These are phyloP conservation scores for Arthrinium puccinioides DNA, from an alignment of 2,329 filamentous ascomycete genomes.

Conservation along the genomic window DNA sequence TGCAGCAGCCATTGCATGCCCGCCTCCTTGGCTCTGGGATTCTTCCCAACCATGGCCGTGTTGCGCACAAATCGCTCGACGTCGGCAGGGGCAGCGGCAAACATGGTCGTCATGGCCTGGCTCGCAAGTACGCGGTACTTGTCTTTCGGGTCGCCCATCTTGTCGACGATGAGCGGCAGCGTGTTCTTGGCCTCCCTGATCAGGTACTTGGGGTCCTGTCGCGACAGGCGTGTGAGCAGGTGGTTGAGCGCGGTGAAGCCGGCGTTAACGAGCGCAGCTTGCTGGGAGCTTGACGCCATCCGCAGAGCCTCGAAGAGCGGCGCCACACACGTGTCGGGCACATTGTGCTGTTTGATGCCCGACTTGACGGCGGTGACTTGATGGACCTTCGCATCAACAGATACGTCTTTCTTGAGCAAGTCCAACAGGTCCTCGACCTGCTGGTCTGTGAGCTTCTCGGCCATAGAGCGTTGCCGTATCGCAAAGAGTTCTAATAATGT, in stretches of 20 bases:
- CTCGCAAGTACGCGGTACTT: conserved; percentile 69
- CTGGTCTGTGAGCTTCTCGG: conserved; percentile 51
- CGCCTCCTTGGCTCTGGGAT: conserved; percentile 75
- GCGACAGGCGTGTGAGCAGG: conserved; percentile 74
- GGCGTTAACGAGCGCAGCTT: conserved; percentile 70
- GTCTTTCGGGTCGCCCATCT: conserved; percentile 82
- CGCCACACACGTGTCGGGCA: conserved; percentile 65
- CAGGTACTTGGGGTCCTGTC: conserved; percentile 73
- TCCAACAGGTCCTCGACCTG: conserved; percentile 48
- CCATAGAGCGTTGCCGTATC: too few relatives aligned
- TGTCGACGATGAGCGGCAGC: conserved; percentile 70
- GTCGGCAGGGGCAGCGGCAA: conserved; percentile 59
- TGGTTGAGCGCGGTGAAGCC: conserved; percentile 86
- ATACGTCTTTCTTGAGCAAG: conserved; percentile 52
- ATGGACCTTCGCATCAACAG: conserved; percentile 63
- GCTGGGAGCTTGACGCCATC: conserved; percentile 66
- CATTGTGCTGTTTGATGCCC: conserved; percentile 86
- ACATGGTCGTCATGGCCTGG: conserved; percentile 72
- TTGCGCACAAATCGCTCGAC: conserved; percentile 77
- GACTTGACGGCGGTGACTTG: conserved; percentile 73
- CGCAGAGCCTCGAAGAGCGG: conserved; percentile 78
- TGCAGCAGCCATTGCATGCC: conserved; percentile 78
- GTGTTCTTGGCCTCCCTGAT: conserved; percentile 64
- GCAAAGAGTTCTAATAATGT: too few relatives aligned
- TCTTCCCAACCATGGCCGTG: conserved; percentile 70